Evolutionary conservation across 179 eudicot species (phyloP), one percentile per base, ranked within the genome.

Genomic region (Kewa caespitosa): DNA sequence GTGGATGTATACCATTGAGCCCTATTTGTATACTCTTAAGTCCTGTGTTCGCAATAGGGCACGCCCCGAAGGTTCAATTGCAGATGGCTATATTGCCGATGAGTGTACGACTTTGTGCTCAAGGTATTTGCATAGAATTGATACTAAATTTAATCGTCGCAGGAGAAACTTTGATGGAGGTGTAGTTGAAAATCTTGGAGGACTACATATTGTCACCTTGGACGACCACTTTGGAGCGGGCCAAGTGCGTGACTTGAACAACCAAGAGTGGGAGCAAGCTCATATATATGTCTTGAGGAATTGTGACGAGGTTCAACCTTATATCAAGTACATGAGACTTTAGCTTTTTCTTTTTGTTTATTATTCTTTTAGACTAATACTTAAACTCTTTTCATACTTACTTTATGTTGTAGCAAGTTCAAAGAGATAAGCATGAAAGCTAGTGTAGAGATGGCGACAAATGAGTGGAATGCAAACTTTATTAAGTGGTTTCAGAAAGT

Each of bases 261-360:
- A 67, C 23, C 4, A 41, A 7, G 71, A 67, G 54, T 41, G 39
- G 15, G 11, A 41, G 12, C 34, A 39, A 67, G 71, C 71, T 39
- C 71, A 67, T 3, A 39, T 27, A 4, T 67, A 41, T 23, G 28
- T 67, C 11, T 30, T 67, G 54, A 41, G 42, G 71, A 42, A 67
- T 23, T 67, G 55, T 41, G 71, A 67, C 8, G 54, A 41, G 28
- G 71, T 67, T n/a, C 54, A 67, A 14, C 71, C 71, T 41, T 67
- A 12, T 67, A 34, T 41, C 39, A n/a, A 67, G 71, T 41, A 67
- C 25, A 31, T 28, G 7, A 20, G 4, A 18, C 27, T 10, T 52
- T 52, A n/a, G n/a, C n/a, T n/a, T n/a, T n/a, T n/a, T n/a, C n/a
- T n/a, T n/a, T n/a, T n/a, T n/a, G n/a, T n/a, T n/a, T n/a, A n/a